Conservation (phyloP, 192 early-diverging fungal genomes). For the Coemansia sp. region DNA sequence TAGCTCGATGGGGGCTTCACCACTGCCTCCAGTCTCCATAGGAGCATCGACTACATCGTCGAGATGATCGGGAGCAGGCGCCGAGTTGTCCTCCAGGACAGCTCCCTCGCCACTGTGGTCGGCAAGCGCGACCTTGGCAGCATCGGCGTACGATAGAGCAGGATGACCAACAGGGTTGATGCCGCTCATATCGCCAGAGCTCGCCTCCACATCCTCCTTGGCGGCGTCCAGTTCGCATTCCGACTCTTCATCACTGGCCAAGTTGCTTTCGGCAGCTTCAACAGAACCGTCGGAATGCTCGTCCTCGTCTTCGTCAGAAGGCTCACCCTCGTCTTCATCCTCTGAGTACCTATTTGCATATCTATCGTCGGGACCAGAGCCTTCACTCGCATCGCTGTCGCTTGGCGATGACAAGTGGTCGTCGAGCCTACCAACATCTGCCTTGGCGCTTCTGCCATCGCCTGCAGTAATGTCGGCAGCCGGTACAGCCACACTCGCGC, state of each 20-base stretch:
- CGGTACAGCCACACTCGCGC: not conserved
- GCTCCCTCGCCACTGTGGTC: not conserved
- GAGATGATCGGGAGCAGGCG: not conserved
- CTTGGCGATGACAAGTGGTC: not conserved
- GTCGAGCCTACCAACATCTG: not conserved
- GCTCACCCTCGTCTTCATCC: not conserved
- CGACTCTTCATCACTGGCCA: not conserved
- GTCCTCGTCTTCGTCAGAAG: not conserved
- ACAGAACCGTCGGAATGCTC: not conserved
- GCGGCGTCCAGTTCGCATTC: not conserved
- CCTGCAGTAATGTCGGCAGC: not conserved
- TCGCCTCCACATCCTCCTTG: not conserved
- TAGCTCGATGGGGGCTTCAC: not conserved
- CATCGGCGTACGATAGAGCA: not conserved
- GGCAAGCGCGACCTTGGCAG: not conserved
- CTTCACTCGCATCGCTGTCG: slow-evolving; percentile 2
- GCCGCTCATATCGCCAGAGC: not conserved
- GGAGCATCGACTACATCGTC: not conserved
- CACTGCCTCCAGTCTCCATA: not conserved
- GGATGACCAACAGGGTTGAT: not conserved
- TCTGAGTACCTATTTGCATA: not conserved
- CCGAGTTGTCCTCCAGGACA: not conserved
- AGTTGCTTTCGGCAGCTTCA: not conserved
- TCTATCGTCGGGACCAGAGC: not conserved
- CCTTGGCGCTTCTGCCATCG: not conserved